Base-by-base conservation (phyloP, 164 flowering plant genomes). In the Chimonanthus salicifolius region DNA sequence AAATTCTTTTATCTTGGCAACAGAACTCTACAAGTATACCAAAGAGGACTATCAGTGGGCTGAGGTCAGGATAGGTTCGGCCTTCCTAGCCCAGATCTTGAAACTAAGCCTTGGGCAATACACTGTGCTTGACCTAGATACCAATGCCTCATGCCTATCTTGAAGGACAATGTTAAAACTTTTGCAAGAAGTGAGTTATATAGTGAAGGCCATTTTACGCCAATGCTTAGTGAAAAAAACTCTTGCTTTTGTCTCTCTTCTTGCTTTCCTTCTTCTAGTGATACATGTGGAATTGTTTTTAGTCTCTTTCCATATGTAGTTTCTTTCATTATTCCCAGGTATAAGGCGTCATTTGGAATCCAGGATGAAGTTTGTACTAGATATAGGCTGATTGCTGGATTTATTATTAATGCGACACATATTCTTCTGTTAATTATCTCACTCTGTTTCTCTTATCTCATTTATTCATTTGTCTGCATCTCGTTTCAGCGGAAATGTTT, bases 401-500 rank as follows among this genome's bases (percentile, higher is more conserved):
- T 33, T 33, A 33, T 33, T 33, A 33, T 33, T 33, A 33, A 33
- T 0, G 33, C 33, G 33, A 33, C 33, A 33, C 33, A 33, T 33
- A 33, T 33, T 33, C 33, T 33, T 33, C 33, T 33, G 33, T 33
- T 33, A 33, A 33, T 58, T 58, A 18, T n/a, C 13, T 18, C 73
- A 8, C 45, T 43, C 45, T 21, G 48, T 11, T 49, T 44, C 15
- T 44, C 4, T 48, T n/a, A 50, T 69, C 76, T 54, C 60, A 54
- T 54, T 54, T 11, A 54, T 54, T 54, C 60, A 15, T 13, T 54
- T 54, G 16, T 54, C 6, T 13, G 16, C 7, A 10, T 71, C 47
- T 77, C 73, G 50, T 79, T 83, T 15, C 90, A 94, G 98, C 83
- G 98, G 98, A 80, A 89, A 77, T 83, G 67, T 92, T 72, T 88